A percentile compares a stretch with the other conserved stretches of the same genome.
Conservation (phyloP, 1,284 basidiomycete species). For the Cutaneotrichosporon cutaneum region DNA sequence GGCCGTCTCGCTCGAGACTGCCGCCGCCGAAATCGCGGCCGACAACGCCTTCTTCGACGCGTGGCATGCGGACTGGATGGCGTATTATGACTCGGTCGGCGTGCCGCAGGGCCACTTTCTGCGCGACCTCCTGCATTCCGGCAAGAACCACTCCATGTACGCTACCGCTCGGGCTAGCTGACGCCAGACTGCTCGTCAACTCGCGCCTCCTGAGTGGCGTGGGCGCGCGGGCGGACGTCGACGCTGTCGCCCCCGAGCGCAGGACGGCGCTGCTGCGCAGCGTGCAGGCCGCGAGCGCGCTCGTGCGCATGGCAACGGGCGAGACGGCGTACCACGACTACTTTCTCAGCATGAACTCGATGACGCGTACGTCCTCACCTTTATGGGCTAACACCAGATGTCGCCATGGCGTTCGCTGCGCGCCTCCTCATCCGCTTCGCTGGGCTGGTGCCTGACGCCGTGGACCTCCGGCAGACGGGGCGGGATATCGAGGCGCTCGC, state of each 20-base stretch:
- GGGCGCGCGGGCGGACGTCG: conserved; percentile 27
- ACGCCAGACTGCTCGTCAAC: conserved; percentile 30
- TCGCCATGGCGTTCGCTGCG: conserved; percentile 39
- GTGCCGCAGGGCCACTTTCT: conserved; percentile 10
- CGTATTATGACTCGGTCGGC: conserved; percentile 24
- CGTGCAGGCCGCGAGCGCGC: conserved; percentile 3
- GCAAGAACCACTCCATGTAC: conserved; percentile 19
- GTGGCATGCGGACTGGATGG: conserved; percentile 50
- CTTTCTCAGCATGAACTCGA: conserved; percentile 7
- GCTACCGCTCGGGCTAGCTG: not conserved
- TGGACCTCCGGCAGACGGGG: conserved; percentile 36
- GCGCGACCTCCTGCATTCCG: conserved; percentile 8
- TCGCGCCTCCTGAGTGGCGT: conserved; percentile 33
- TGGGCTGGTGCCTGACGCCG: conserved; percentile 37
- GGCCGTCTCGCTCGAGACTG: not conserved
- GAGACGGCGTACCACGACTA: conserved; percentile 46
- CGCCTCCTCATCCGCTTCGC: conserved; percentile 42
- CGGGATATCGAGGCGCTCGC: conserved; percentile 41
- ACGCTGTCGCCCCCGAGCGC: conserved; percentile 19
- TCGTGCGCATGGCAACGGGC: conserved; percentile 11
- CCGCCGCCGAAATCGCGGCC: conserved; percentile 25
- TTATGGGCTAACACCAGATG: conserved; percentile 15
- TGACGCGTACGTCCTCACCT: conserved; percentile 2
- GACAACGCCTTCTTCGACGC: conserved; percentile 38
- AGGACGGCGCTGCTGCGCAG: not conserved